These are phyloP conservation scores for Phytophthora palmivora DNA, from an alignment of 352 stramenopile genomes.

Conservation along the genomic window DNA sequence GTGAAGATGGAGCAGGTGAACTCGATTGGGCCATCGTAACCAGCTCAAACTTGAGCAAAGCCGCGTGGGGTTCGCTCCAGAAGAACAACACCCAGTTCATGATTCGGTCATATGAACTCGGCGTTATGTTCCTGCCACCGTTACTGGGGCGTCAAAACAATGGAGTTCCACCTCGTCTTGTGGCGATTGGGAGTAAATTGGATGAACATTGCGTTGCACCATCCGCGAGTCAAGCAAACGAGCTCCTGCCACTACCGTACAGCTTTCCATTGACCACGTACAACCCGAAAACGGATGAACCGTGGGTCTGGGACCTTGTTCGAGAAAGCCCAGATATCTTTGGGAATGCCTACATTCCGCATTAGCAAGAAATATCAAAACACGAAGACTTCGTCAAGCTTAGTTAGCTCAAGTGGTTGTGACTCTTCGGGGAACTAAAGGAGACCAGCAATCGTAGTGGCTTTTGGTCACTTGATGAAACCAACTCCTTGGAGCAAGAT, in stretches of 20 bases:
- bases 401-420: constrained; percentile 15
- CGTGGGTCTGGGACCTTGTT: constrained; percentile 83
- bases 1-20: constrained; percentile 27
- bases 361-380: constrained; percentile 17
- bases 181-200: constrained; percentile 45
- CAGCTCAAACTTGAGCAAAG: constrained; percentile 86
- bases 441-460: constrained; percentile 5
- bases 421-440: constrained; percentile 23
- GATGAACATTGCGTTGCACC: constrained; percentile 15
- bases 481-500: constrained; percentile 22
- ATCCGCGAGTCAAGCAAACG: constrained; percentile 7
- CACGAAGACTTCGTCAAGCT: constrained; percentile 2
- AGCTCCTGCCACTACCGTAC: constrained; percentile 70
- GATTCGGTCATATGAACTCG: constrained; percentile 86
- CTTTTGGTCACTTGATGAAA: constrained; percentile 30
- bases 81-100: constrained; percentile 82
- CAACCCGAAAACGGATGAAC: constrained; percentile 71
- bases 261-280: constrained; percentile 75
- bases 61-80: constrained; percentile 77
- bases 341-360: constrained; percentile 73
- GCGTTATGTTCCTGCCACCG: constrained; percentile 72
- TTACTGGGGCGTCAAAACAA: constrained; percentile 21
- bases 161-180: constrained; percentile 24
- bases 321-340: constrained; percentile 75
- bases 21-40: constrained; percentile 83